Base-by-base conservation (phyloP, 495 filamentous ascomycete genomes). In the Durotheca rogersii region DNA sequence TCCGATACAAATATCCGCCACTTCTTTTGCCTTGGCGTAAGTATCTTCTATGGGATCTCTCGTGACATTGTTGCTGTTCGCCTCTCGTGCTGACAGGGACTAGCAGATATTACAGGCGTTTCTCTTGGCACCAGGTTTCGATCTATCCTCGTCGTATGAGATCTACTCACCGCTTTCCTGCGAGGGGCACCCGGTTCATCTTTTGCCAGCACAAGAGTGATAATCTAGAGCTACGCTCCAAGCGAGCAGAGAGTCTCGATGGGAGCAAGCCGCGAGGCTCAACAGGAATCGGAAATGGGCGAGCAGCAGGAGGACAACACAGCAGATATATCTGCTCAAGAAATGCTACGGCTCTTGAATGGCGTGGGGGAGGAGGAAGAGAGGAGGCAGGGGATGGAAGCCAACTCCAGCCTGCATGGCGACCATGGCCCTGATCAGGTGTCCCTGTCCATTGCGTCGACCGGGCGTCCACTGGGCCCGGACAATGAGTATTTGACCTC, bases 191-290 rank as follows among this genome's bases (percentile, higher is more conserved):
- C 3, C 1, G 16, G 4, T 11, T n/a, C 16, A 5, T 1, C 9
- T 41, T 14, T 41, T 15, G 25, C 3, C 19, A 6, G 12, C 14
- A 10, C 18, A 9, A 16, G 16, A n/a, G 27, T 21, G 1, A 25
- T 16, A n/a, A 15, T 2, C 45, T 29, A 17, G 7, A 27, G 10
- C 1, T 6, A 2, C 19, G 11, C 4, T 15, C 10, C 19, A 14
- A 30, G 1, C 15, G 15, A 25, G n/a, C n/a, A n/a, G n/a, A n/a
- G 12, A 4, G 35, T 11, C 20, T 35, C 4, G 36, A 50, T 50
- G 47, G 46, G 12, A 14, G 46, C 29, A 17, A 41, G 35, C n/a
- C 47, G 35, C 2, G 27, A 37, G 6, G 19, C 20, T 2, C 25
- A 47, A 10, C 1, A 32, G 32, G 35, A 36, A 10, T n/a, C n/a